Percentiles rank a stretch among this genome's conserved stretches.
phyloP scores from a whole-genome alignment of 2,329 filamentous ascomycete genomes.

The Phaeosphaeriaceae sp. region DNA sequence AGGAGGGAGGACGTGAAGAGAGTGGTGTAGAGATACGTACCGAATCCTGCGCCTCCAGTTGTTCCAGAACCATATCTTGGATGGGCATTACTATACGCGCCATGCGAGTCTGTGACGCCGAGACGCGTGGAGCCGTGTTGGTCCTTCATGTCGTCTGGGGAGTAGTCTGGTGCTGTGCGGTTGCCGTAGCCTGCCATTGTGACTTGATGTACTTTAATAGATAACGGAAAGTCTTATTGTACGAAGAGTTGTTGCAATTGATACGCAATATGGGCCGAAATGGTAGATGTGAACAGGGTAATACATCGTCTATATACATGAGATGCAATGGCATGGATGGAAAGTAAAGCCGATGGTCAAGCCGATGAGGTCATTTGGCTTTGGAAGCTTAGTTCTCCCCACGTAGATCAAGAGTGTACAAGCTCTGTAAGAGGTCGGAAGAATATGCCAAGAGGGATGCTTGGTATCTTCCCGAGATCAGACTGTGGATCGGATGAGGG shows the following conservation, averaged over 20 bases:
- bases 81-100: constrained; percentile 35
- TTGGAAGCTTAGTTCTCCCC: constrained; percentile 10
- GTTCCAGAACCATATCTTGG: constrained; percentile 41
- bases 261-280: neutral
- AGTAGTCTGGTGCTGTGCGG: constrained; percentile 33
- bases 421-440: constrained; percentile 25
- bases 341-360: constrained; percentile 7
- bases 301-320: neutral
- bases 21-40: constrained; percentile 7
- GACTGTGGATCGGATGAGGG: constrained; percentile 12
- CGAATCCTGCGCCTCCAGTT: constrained; percentile 44
- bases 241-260: neutral
- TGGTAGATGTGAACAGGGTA: neutral
- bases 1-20: neutral
- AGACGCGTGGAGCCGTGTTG: constrained; percentile 40
- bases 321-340: neutral
- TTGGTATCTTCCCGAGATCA: constrained; percentile 21
- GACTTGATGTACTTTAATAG: neutral
- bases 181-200: constrained; percentile 48
- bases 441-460: constrained; percentile 25
- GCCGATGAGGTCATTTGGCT: constrained; percentile 42
- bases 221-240: neutral
- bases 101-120: constrained; percentile 29
- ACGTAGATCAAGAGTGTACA: constrained; percentile 17
- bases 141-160: constrained; percentile 18